phyloP scores from a whole-genome alignment of 495 filamentous ascomycete species.

The Aspergillus ellipticus region DNA sequence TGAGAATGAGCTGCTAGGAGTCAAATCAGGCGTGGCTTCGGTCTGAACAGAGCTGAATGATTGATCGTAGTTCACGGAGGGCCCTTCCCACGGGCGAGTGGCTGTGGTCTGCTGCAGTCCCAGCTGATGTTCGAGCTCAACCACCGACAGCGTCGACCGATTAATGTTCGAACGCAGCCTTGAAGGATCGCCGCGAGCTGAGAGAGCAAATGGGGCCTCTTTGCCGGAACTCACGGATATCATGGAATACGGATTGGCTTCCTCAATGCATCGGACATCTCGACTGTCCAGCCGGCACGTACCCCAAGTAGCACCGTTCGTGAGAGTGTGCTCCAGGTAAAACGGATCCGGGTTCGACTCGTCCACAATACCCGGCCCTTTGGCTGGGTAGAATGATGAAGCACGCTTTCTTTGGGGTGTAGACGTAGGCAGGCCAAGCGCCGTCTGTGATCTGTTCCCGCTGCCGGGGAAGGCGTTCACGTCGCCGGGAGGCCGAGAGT shows the following conservation, averaged over 20 bases:
- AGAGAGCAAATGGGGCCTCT: conserved; percentile 9
- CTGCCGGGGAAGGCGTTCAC: conserved; percentile 32
- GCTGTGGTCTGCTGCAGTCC: conserved; percentile 28
- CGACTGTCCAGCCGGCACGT: conserved; percentile 25
- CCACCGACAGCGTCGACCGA: conserved; percentile 35
- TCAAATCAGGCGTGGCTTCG: conserved; percentile 39
- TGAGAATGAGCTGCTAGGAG: conserved; percentile 46
- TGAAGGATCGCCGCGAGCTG: conserved; percentile 13
- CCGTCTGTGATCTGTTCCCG: conserved; percentile 35
- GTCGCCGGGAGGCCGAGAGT: conserved; percentile 30
- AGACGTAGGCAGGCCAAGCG: conserved; percentile 30
- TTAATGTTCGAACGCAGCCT: conserved; percentile 18
- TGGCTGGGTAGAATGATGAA: conserved; percentile 36
- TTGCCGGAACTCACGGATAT: conserved; percentile 28
- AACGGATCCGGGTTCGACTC: conserved; percentile 45
- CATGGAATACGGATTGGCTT: conserved; percentile 35
- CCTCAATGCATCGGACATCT: conserved; percentile 35
- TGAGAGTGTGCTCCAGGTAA: conserved; percentile 42
- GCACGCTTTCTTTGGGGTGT: conserved; percentile 30
- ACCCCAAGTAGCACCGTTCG: conserved; percentile 27
- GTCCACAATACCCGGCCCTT: conserved; percentile 28
- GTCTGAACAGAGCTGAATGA: conserved; percentile 40
- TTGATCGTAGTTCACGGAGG: conserved; percentile 29
- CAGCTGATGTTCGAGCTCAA: conserved; percentile 36
- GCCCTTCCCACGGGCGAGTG: conserved; percentile 24